Evolutionary conservation across 352 stramenopile species (phyloP).

Genomic region (Phytophthora gonapodyides): DNA sequence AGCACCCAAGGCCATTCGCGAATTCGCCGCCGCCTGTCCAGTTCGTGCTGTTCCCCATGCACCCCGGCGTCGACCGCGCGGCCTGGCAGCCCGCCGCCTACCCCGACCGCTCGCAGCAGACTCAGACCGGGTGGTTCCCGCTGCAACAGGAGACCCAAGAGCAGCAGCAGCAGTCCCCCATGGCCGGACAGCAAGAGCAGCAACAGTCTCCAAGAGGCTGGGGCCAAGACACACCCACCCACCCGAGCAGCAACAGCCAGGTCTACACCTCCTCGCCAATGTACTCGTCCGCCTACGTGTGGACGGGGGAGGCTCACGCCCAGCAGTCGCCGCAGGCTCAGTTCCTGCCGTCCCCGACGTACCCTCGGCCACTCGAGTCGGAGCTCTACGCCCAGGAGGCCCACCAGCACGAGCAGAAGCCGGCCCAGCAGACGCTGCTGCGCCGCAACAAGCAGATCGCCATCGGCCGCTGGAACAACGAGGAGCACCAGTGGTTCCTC

Average conservation of each 20-base stretch:
- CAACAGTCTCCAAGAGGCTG: constrained; percentile 14
- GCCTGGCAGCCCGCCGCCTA: constrained; percentile 16
- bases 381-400: constrained; percentile 16
- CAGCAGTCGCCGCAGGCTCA: constrained; percentile 10
- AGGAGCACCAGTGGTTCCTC: constrained; percentile 80
- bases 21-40: constrained; percentile 24
- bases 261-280: constrained; percentile 19
- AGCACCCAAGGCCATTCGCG: constrained; percentile 28
- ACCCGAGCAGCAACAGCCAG: constrained; percentile 5
- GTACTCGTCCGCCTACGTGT: constrained; percentile 24
- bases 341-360: constrained; percentile 22
- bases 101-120: constrained; percentile 22
- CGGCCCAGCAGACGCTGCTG: constrained; percentile 11
- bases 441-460: constrained; percentile 61
- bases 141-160: constrained; percentile 33
- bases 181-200: neutral
- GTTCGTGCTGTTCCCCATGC: constrained; percentile 10
- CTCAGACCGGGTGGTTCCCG: constrained; percentile 61
- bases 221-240: constrained; percentile 10
- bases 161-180: constrained; percentile 7
- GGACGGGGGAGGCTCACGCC: constrained; percentile 19
- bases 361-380: constrained; percentile 18
- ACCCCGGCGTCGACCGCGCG: constrained; percentile 13
- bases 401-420: constrained; percentile 6
- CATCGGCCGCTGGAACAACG: constrained; percentile 75